Percentiles rank a stretch among this genome's conserved stretches.
These are phyloP conservation scores for Clitopilus passeckerianus DNA, from an alignment of 768 basidiomycete genomes.

Conservation along the genomic window DNA sequence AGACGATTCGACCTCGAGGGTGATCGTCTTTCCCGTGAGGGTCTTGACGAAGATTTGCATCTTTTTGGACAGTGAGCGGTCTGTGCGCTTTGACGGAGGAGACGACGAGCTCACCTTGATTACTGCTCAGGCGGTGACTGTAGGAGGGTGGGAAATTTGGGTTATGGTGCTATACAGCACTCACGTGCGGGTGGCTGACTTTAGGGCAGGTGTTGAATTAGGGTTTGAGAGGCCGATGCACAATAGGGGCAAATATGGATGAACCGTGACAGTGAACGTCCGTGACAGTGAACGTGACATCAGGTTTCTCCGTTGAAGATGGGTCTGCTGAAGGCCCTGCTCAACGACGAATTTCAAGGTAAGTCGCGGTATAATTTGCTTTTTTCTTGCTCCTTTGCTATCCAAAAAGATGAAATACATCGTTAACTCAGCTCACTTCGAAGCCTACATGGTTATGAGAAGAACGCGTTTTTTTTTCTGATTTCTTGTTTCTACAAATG, in stretches of 20 bases:
- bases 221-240: not conserved
- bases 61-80: conserved; percentile 15
- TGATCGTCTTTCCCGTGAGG: conserved; percentile 96
- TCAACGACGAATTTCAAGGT: not conserved
- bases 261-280: not conserved
- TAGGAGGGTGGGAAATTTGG: conserved; percentile 12
- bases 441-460: conserved; percentile 48
- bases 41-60: conserved; percentile 68
- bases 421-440: conserved; percentile 65
- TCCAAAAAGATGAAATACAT: not conserved
- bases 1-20: conserved; percentile 95
- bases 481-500: conserved; percentile 11
- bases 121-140: conserved; percentile 2
- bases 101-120: conserved; percentile 24
- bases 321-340: not conserved
- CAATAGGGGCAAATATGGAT: not conserved
- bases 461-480: conserved; percentile 40
- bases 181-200: conserved; percentile 30
- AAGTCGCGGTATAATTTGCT: not conserved
- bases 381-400: not conserved
- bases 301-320: not conserved
- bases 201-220: conserved; percentile 26
- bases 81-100: conserved; percentile 10
- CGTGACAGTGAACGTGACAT: not conserved
- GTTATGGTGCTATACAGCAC: conserved; percentile 14